Evolutionary conservation across 257 asterid genomes (phyloP), one percentile per base, ranked within the genome.

Genomic region (Coffea canephora): DNA sequence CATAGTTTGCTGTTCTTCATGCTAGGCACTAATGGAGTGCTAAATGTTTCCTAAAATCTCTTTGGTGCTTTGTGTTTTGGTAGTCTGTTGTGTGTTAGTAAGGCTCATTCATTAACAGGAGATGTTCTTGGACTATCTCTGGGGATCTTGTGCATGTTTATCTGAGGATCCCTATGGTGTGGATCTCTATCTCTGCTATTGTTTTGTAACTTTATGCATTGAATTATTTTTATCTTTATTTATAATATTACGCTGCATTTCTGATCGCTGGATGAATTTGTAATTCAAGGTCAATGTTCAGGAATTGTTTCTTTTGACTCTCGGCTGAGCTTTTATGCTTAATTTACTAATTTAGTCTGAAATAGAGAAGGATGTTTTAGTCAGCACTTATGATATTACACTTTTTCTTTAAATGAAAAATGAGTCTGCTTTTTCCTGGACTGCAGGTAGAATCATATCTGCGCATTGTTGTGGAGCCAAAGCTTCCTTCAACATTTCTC

Each of bases 371-470:
- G 4, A 55, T 64, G 36, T 34, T 21, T 57, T n/a, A 54, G 16
- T 73, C 19, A 16, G 67, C 27, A 80, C 68, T 65, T 82, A 80
- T 74, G 79, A 65, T 61, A 27, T 67, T 66, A 25, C 55, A 64
- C 79, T 59, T 84, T 78, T 43, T 39, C 4, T 54, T 57, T 78
- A 66, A 75, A 81, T 83, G n/a, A 74, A 52, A 39, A 19, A 12
- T 13, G 12, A 65, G 57, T 75, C 0, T 27, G 27, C 31, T 43
- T 34, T 71, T 82, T 71, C 76, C 70, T 80, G 80, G 89, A 76
- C 64, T 82, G 88, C 95, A 95, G 99, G 98, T 96, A 87, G 99
- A 92, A 81, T 96, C 99, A 9, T 96, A 96, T 82, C 90, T 96
- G 84, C 89, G 80, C 79, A 91, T 96, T 84, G 86, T 91, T 90